A percentile compares a stretch with the other conserved stretches of the same genome.
These are phyloP conservation scores for Paramecium primaurelia DNA, from an alignment of 73 alveolate genomes.

Conservation along the genomic window DNA sequence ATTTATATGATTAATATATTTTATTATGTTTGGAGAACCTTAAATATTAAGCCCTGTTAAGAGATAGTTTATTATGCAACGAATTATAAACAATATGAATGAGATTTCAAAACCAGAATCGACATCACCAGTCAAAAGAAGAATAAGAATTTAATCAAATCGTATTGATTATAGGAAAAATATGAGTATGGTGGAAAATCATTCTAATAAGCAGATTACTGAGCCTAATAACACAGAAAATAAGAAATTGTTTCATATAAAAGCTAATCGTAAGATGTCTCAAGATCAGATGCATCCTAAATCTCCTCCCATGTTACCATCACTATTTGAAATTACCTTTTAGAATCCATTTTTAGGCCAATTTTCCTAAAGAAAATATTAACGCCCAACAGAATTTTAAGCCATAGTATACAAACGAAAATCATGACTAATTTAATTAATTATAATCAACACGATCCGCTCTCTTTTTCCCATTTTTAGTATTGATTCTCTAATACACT, in stretches of 20 bases:
- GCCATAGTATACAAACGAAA: constrained; percentile 17
- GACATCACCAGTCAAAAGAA: not conserved
- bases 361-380: not conserved
- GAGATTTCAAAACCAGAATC: not conserved
- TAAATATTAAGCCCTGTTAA: not conserved
- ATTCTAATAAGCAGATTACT: not conserved
- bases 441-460: constrained; percentile 81
- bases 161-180: not conserved
- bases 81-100: not conserved
- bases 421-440: constrained; percentile 3
- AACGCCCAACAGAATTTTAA: constrained; percentile 2
- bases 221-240: not conserved
- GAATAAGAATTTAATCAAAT: not conserved
- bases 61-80: not conserved
- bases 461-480: constrained; percentile 92
- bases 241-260: not conserved
- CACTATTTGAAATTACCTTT: constrained; percentile 7
- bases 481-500: constrained; percentile 76
- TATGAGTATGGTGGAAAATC: not conserved
- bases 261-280: not conserved
- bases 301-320: constrained; percentile 15
- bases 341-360: not conserved
- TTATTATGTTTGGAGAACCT: constrained; percentile 5
- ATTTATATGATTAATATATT: not conserved
- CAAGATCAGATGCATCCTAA: constrained; percentile 34